Conservation (phyloP, 495 filamentous ascomycete species). For the Rusavskia elegans region DNA sequence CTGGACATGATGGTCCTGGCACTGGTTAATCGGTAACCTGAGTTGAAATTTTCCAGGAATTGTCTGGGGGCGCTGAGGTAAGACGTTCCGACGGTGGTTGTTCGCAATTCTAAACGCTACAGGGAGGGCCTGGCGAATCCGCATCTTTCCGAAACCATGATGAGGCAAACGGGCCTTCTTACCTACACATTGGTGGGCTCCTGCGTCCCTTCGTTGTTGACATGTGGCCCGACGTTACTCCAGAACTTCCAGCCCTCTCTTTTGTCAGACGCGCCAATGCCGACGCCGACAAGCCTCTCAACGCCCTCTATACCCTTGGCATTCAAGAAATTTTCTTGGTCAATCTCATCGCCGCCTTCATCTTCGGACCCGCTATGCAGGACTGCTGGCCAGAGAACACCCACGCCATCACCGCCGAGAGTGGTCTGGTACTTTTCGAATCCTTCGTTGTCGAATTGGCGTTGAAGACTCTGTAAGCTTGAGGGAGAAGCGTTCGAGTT, state of each 20-base stretch:
- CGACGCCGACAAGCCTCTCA: conserved; percentile 50
- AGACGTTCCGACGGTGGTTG: too few species aligned
- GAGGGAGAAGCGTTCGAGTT: conserved; percentile 41
- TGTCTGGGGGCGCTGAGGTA: too few species aligned
- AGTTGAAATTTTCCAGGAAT: too few species aligned
- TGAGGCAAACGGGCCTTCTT: background rate
- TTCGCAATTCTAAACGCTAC: too few species aligned
- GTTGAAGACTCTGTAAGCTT: conserved; percentile 42
- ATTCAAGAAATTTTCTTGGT: conserved; percentile 76
- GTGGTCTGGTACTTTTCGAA: conserved; percentile 77
- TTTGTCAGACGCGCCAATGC: conserved; percentile 39
- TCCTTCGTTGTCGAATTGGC: conserved; percentile 52
- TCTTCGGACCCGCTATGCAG: conserved; percentile 57
- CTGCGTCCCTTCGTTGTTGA: background rate
- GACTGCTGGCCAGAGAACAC: conserved; percentile 82
- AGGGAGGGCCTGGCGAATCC: background rate
- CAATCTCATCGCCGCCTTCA: conserved; percentile 77
- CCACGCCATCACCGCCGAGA: conserved; percentile 80
- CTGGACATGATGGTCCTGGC: background rate
- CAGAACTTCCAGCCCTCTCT: conserved; percentile 91
- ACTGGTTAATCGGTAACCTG: too few species aligned
- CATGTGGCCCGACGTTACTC: conserved; percentile 27
- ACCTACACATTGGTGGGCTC: background rate
- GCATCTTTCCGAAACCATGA: background rate
- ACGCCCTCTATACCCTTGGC: conserved; percentile 39